phyloP scores from a whole-genome alignment of 345 rosid species.

The Rubroshorea leprosula region DNA sequence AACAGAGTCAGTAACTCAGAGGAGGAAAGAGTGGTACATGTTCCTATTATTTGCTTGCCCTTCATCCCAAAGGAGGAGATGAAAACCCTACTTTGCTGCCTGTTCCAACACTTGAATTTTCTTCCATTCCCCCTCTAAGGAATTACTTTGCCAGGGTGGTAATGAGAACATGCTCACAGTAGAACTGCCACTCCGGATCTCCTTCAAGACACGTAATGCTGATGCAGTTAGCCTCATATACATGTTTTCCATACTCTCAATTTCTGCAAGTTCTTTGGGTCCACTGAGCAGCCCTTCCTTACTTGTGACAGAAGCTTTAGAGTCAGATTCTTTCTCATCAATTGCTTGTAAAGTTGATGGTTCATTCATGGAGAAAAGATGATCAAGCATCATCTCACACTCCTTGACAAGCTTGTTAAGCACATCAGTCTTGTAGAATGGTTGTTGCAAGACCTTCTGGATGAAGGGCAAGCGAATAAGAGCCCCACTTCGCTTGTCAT shows the following conservation, averaged over 20 bases:
- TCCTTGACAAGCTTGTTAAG: conserved; percentile 70
- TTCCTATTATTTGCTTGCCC: too few relatives aligned
- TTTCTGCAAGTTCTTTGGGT: conserved; percentile 47
- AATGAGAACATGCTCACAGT: conserved; percentile 64
- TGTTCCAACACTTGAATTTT: conserved; percentile 54
- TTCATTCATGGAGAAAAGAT: conserved; percentile 29
- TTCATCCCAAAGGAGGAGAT: neutral
- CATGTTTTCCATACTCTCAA: conserved; percentile 54
- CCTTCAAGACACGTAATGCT: conserved; percentile 62
- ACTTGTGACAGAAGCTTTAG: conserved; percentile 18
- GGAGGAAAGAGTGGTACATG: too few relatives aligned
- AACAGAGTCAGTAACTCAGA: too few relatives aligned
- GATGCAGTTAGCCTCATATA: conserved; percentile 61
- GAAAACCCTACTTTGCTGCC: conserved; percentile 40
- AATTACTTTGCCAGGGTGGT: conserved; percentile 59
- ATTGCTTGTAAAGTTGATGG: conserved; percentile 9
- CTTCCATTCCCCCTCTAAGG: conserved; percentile 48
- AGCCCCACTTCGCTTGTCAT: conserved; percentile 75
- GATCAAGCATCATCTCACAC: conserved; percentile 60
- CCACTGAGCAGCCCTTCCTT: conserved; percentile 22
- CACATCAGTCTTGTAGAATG: conserved; percentile 70
- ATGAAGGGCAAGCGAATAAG: conserved; percentile 69
- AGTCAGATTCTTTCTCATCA: conserved; percentile 8
- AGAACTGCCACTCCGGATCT: conserved; percentile 74
- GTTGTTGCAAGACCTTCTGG: conserved; percentile 64